A percentile compares a stretch with the other conserved stretches of the same genome.
Conservation (phyloP, 805 yeast genomes). For the Metschnikowia shivogae region DNA sequence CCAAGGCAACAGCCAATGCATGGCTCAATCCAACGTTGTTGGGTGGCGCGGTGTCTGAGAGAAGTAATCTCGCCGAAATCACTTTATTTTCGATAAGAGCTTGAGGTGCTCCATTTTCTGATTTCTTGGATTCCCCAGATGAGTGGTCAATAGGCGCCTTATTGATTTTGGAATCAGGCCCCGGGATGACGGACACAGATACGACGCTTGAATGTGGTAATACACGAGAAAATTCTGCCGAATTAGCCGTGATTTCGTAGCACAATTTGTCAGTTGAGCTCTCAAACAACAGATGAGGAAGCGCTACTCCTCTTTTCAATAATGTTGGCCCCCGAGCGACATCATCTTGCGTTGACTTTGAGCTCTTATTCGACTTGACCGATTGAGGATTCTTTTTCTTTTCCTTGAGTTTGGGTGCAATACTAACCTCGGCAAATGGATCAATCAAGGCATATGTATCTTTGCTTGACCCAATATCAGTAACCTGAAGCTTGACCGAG, state of each 20-base stretch:
- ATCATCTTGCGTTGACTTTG: slow-evolving; percentile 19
- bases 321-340: slow-evolving; percentile 30
- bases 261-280: slow-evolving; percentile 13
- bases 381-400: slow-evolving; percentile 23
- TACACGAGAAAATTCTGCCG: slow-evolving; percentile 30
- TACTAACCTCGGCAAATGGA: slow-evolving; percentile 64
- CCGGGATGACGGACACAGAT: slow-evolving; percentile 48
- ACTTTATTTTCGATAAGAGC: slow-evolving; percentile 33
- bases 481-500: slow-evolving; percentile 55
- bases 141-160: slow-evolving; percentile 4
- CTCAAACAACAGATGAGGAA: slow-evolving; percentile 46
- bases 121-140: slow-evolving; percentile 4
- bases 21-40: slow-evolving; percentile 50
- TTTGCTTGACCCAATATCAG: slow-evolving; percentile 42
- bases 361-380: slow-evolving; percentile 16
- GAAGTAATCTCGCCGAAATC: slow-evolving; percentile 50
- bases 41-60: slow-evolving; percentile 28
- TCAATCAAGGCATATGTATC: slow-evolving; percentile 48
- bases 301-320: slow-evolving; percentile 49
- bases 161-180: slow-evolving; percentile 39
- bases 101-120: slow-evolving; percentile 10
- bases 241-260: slow-evolving; percentile 46
- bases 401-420: slow-evolving; percentile 57
- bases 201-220: slow-evolving; percentile 42
- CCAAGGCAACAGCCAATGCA: slow-evolving; percentile 53